Evolutionary conservation across 345 rosid genomes (phyloP).

Genomic region (Acer saccharum): DNA sequence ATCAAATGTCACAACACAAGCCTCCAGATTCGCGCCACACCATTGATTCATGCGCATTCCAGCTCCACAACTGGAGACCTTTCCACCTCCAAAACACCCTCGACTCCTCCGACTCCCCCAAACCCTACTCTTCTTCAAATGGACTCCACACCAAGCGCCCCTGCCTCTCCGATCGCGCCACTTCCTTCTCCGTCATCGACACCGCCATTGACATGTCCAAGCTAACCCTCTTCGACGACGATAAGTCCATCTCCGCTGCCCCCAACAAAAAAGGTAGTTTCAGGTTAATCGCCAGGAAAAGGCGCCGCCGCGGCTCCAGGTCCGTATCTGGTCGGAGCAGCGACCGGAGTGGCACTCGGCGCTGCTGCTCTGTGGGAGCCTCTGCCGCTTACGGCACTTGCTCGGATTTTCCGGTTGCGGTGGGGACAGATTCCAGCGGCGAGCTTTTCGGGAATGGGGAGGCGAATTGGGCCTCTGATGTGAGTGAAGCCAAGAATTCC

Average conservation of each 20-base stretch:
- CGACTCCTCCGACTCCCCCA: conserved; percentile 46
- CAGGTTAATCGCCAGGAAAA: conserved; percentile 59
- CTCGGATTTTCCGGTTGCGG: conserved; percentile 85
- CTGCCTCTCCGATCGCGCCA: conserved; percentile 91
- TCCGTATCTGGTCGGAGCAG: conserved; percentile 92
- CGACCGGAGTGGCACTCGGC: conserved; percentile 84
- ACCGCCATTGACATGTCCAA: conserved; percentile 64
- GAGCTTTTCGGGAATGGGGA: conserved; percentile 83
- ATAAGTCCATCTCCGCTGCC: conserved; percentile 34
- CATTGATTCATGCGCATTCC: conserved; percentile 75
- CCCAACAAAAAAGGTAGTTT: conserved; percentile 35
- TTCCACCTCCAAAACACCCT: conserved; percentile 53
- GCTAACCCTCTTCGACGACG: conserved; percentile 77
- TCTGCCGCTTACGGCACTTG: conserved; percentile 79
- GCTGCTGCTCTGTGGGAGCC: conserved; percentile 89
- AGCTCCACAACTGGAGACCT: conserved; percentile 92
- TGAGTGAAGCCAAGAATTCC: conserved; percentile 74
- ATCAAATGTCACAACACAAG: conserved; percentile 48
- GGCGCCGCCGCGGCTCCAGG: conserved; percentile 84
- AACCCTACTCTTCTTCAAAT: conserved; percentile 35
- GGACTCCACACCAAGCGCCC: conserved; percentile 65
- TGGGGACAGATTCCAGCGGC: conserved; percentile 95
- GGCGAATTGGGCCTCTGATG: conserved; percentile 87
- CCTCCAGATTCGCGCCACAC: conserved; percentile 61
- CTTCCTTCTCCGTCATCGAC: conserved; percentile 67